These are phyloP conservation scores for Colletotrichum caudatum DNA, from an alignment of 2,329 filamentous ascomycete genomes.

Conservation along the genomic window DNA sequence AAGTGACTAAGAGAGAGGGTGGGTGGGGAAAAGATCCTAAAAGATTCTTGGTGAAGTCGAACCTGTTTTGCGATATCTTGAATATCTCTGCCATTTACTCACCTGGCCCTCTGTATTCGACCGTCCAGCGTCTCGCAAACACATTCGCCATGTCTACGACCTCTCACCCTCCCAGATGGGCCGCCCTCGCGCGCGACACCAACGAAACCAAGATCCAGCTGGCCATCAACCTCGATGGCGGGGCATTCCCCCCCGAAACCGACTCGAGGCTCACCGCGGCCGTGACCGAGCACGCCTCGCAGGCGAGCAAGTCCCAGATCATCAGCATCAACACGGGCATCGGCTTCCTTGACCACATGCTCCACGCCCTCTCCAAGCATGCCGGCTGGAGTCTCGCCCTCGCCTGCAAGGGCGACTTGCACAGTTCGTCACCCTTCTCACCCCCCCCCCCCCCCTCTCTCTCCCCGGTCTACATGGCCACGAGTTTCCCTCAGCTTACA, in stretches of 20 bases:
- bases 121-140: neutral
- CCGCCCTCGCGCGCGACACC: slow-evolving; percentile 86
- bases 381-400: slow-evolving; percentile 91
- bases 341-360: slow-evolving; percentile 98
- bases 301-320: slow-evolving; percentile 84
- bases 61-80: neutral
- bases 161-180: slow-evolving; percentile 67
- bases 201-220: slow-evolving; percentile 99
- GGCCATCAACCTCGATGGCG: slow-evolving; percentile 93
- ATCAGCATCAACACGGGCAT: slow-evolving; percentile 94
- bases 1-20: slow-evolving; percentile 11
- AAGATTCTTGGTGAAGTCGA: slow-evolving; percentile 1
- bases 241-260: slow-evolving; percentile 75
- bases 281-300: slow-evolving; percentile 78
- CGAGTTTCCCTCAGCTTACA: slow-evolving; percentile 16
- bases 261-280: slow-evolving; percentile 65
- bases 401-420: slow-evolving; percentile 86
- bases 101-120: neutral
- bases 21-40: slow-evolving; percentile 5
- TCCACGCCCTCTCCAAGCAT: slow-evolving; percentile 96
- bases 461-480: neutral
- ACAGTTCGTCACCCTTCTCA: slow-evolving; percentile 74
- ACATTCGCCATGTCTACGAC: slow-evolving; percentile 31
- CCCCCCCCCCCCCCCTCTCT: slow-evolving; percentile 10
- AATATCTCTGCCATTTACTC: neutral